phyloP scores from a whole-genome alignment of 176 grass and related monocot species.

The Rhipidocladum racemiflorum region DNA sequence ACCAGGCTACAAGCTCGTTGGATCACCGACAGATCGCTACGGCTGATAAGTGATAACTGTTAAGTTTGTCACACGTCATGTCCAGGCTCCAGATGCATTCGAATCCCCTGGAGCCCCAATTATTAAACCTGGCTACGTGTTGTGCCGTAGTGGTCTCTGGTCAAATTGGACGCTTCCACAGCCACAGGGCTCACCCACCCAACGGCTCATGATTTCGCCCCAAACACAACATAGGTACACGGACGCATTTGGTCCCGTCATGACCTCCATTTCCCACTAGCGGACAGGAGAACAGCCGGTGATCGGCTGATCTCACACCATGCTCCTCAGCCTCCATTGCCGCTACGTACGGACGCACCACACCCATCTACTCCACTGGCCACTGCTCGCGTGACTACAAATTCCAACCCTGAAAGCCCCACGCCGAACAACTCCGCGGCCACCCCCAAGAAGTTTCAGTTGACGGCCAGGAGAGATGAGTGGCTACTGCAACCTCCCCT shows the following conservation, averaged over 20 bases:
- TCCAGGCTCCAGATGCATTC: neutral
- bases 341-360: neutral
- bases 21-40: neutral
- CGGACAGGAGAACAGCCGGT: neutral
- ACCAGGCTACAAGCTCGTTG: neutral
- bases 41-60: too few relatives aligned
- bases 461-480: neutral
- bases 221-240: neutral
- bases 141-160: neutral
- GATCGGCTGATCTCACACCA: neutral
- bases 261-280: neutral
- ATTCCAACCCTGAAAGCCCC: neutral
- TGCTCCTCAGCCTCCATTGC: neutral
- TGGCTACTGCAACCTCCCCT: constrained; percentile 17
- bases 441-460: neutral
- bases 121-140: neutral
- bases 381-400: constrained; percentile 3
- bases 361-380: constrained; percentile 22
- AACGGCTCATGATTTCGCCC: neutral
- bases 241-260: neutral
- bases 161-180: constrained; percentile 7
- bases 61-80: neutral
- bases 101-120: neutral
- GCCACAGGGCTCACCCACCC: neutral
- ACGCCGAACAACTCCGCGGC: neutral